Conservation (phyloP, 495 filamentous ascomycete species). For the Hypoxylon lenormandii region DNA sequence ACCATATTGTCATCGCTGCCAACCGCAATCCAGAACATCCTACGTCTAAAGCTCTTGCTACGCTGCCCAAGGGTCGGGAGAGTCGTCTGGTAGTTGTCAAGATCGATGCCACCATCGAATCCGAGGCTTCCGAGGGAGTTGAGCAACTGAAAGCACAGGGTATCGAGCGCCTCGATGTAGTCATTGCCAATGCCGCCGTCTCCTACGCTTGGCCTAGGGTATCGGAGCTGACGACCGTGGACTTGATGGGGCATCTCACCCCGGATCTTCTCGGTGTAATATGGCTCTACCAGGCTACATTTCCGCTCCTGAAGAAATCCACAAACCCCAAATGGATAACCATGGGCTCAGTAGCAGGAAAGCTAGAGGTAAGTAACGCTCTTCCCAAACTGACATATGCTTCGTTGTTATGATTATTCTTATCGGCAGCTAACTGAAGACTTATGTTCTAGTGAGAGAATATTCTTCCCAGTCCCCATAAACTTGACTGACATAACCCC, state of each 20-base stretch:
- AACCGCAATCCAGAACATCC: conserved; percentile 46
- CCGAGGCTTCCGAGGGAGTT: conserved; percentile 38
- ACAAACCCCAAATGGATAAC: conserved; percentile 53
- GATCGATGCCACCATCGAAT: conserved; percentile 41
- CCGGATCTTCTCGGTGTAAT: conserved; percentile 50
- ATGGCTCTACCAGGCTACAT: conserved; percentile 51
- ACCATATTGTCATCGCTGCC: conserved; percentile 52
- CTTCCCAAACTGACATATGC: background rate
- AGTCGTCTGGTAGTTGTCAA: conserved; percentile 48
- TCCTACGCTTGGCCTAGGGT: conserved; percentile 48
- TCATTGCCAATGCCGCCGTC: conserved; percentile 52
- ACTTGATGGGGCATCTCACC: conserved; percentile 49
- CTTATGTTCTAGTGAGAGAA: conserved; percentile 6
- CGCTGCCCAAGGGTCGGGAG: conserved; percentile 39
- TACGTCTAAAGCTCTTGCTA: conserved; percentile 40
- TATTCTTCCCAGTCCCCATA: background rate
- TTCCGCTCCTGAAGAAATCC: conserved; percentile 45
- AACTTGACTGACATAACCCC: conserved; percentile 14
- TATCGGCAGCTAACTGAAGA: background rate
- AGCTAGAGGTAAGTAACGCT: conserved; percentile 39
- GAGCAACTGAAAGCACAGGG: conserved; percentile 34
- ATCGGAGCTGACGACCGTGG: conserved; percentile 44
- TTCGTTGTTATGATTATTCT: background rate
- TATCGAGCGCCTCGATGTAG: conserved; percentile 49
- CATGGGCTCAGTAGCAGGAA: conserved; percentile 48